Percentiles rank a stretch among this genome's conserved stretches.
phyloP scores from a whole-genome alignment of 2,329 filamentous ascomycete species.

The Cladosporium velox region DNA sequence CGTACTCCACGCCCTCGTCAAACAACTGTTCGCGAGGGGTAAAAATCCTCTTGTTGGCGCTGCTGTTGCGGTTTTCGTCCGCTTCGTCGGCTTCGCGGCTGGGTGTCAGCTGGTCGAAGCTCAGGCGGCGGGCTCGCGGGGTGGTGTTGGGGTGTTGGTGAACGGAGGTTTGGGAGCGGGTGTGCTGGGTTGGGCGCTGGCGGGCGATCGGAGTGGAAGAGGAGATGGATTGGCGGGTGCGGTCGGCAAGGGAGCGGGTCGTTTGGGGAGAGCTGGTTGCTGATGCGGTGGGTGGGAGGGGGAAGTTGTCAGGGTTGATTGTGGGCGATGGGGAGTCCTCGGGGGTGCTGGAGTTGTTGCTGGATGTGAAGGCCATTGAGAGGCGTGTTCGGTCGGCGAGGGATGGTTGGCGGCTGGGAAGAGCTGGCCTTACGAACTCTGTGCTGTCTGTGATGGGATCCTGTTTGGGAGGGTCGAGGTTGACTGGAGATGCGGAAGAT shows the following conservation, averaged over 20 bases:
- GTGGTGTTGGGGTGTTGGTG: conserved; percentile 38
- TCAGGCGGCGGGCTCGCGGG: not conserved
- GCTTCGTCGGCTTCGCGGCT: conserved; percentile 12
- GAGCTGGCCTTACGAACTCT: conserved; percentile 29
- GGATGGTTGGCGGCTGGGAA: conserved; percentile 29
- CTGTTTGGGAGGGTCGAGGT: conserved; percentile 12
- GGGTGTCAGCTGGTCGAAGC: conserved; percentile 2
- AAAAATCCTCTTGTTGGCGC: conserved; percentile 36
- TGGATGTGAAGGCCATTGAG: conserved; percentile 42
- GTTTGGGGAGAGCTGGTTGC: conserved; percentile 27
- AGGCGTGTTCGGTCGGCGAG: conserved; percentile 51
- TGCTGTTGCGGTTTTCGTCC: not conserved
- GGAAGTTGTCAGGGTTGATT: conserved; percentile 25
- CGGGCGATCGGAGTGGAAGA: conserved; percentile 37
- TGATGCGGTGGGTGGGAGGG: conserved; percentile 1
- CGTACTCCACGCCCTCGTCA: conserved; percentile 70
- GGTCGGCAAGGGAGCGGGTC: conserved; percentile 65
- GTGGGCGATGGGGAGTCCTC: conserved; percentile 14
- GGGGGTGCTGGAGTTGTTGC: not conserved
- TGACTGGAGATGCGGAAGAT: not conserved
- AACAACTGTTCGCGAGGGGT: conserved; percentile 71
- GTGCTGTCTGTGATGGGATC: not conserved
- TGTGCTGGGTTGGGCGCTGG: conserved; percentile 36
- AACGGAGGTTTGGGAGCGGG: conserved; percentile 36
- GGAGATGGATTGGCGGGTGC: conserved; percentile 80